Evolutionary conservation across 108 stramenopile genomes (phyloP), one percentile per base, ranked within the genome.

Genomic region (Seminavis robusta): DNA sequence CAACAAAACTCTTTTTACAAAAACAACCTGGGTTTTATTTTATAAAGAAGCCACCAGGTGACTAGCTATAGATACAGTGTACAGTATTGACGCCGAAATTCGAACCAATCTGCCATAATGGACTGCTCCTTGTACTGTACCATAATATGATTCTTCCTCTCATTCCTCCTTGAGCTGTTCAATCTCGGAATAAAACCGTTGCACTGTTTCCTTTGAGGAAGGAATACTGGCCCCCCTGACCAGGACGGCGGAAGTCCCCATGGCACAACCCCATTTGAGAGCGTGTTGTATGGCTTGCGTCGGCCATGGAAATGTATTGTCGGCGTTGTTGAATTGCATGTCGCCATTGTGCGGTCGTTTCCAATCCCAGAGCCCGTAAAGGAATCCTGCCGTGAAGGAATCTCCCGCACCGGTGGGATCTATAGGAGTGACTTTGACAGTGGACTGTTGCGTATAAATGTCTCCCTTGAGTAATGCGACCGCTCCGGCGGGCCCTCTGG

Each of bases 331-430:
- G 56, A 8, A 41, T 49, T 43, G 33, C 29, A 27, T 13, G 21
- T 13, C 19, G n/a, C 15, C 9, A 55, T 16, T 16, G 0, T n/a
- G 7, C 2, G 30, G 46, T 36, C 17, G 19, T 33, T 54, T 48
- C 53, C 71, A 60, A 17, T 33, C 38, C 67, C 67, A 75, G n/a
- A 79, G 47, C 6, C 85, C 89, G 59, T 77, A 55, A 17, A 90
- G 34, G 51, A 90, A 90, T 36, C 89, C 89, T 19, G 89, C 80
- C 5, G 80, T 67, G 55, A 90, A 90, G 2, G 85, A 69, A 73
- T 90, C 89, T 15, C 89, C 89, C 13, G 89, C 89, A 15, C 89
- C 89, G 31, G 89, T 90, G 5, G 85, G 82, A 67, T 90, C 89
- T 10, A 63, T 50, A 9, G 67, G 53, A 25, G 51, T 37, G 19